A percentile compares a stretch with the other conserved stretches of the same genome.
Conservation (phyloP, 805 yeast species). For the Candida yuanshanica region DNA sequence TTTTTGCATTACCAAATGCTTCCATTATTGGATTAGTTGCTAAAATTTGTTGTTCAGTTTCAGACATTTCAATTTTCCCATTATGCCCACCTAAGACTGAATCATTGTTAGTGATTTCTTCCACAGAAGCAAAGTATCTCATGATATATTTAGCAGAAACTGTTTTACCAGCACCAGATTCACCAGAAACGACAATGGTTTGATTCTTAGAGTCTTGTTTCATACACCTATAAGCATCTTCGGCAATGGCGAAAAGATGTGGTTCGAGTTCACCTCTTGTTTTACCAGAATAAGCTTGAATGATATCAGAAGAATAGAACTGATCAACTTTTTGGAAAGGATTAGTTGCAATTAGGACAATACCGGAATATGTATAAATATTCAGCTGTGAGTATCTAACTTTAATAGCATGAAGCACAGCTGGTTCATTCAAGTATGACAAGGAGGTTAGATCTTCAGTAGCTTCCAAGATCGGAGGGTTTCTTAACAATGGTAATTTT, state of each 20-base stretch:
- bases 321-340: conserved; percentile 93
- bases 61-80: conserved; percentile 61
- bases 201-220: conserved; percentile 79
- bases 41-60: conserved; percentile 87
- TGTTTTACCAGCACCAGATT: conserved; percentile 98
- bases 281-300: conserved; percentile 91
- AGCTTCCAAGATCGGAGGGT: conserved; percentile 88
- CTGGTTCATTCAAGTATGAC: conserved; percentile 92
- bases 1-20: conserved; percentile 97
- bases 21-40: conserved; percentile 98
- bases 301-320: conserved; percentile 84
- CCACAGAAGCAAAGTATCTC: conserved; percentile 97
- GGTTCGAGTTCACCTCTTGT: conserved; percentile 95
- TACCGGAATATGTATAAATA: conserved; percentile 94
- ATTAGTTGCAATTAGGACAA: conserved; percentile 91
- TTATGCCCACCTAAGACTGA: conserved; percentile 36
- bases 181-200: conserved; percentile 95
- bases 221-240: conserved; percentile 95
- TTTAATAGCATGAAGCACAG: conserved; percentile 89
- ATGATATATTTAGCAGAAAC: conserved; percentile 95
- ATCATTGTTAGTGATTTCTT: conserved; percentile 36
- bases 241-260: conserved; percentile 95
- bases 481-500: conserved; percentile 73
- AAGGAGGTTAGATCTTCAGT: conserved; percentile 91
- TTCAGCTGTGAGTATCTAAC: conserved; percentile 84